Evolutionary conservation across 2,329 filamentous ascomycete species (phyloP).

Genomic region (Xylariaceae sp.): DNA sequence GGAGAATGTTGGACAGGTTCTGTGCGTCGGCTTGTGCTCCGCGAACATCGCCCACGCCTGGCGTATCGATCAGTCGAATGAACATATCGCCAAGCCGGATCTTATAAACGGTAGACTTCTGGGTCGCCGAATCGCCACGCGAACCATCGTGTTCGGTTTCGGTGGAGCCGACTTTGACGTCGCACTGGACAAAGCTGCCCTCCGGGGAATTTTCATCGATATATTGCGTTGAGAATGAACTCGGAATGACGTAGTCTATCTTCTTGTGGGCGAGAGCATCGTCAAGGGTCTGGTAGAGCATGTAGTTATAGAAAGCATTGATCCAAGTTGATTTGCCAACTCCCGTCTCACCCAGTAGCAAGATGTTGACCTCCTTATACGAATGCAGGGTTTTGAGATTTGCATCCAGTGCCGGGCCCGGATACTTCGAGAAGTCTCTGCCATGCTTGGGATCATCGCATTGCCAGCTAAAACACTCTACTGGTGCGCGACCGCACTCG

Average conservation of each 20-base stretch:
- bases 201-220: conserved; percentile 27
- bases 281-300: conserved; percentile 42
- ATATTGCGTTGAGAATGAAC: conserved; percentile 41
- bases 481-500: neutral
- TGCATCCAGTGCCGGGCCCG: neutral
- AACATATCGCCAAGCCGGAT: conserved; percentile 33
- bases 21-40: conserved; percentile 41
- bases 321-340: conserved; percentile 54
- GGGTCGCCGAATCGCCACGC: conserved; percentile 42
- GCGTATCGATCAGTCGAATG: conserved; percentile 46
- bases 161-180: conserved; percentile 36
- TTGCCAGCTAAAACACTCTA: conserved; percentile 3
- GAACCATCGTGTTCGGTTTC: conserved; percentile 39
- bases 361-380: conserved; percentile 43
- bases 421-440: neutral
- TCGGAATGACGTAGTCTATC: conserved; percentile 43
- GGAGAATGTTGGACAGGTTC: conserved; percentile 45
- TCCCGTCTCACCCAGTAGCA: conserved; percentile 51
- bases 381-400: conserved; percentile 25
- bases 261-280: conserved; percentile 39
- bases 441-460: conserved; percentile 13
- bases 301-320: conserved; percentile 52
- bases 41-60: conserved; percentile 46
- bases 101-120: conserved; percentile 39
- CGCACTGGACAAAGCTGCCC: conserved; percentile 29